These are phyloP conservation scores for Pascua sp. DNA, from an alignment of 1,284 basidiomycete species.

Conservation along the genomic window DNA sequence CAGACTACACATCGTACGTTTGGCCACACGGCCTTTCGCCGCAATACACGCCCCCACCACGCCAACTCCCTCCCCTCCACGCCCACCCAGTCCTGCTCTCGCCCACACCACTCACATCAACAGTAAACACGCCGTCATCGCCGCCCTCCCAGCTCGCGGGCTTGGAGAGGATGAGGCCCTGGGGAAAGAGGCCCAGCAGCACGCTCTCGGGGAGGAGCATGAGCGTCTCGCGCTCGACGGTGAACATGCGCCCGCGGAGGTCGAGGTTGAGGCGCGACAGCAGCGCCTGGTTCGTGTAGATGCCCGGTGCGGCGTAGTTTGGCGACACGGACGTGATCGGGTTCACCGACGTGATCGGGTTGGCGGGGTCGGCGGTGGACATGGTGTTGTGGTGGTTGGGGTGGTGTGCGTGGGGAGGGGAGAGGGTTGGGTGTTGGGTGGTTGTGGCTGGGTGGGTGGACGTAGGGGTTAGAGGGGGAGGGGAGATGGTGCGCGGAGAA, in stretches of 20 bases:
- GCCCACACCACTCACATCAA: slow-evolving; percentile 68
- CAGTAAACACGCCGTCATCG: slow-evolving; percentile 89
- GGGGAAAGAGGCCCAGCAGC: slow-evolving; percentile 92
- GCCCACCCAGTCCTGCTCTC: neutral
- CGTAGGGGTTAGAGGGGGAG: neutral
- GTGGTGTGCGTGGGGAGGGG: too few species aligned
- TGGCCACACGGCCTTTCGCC: too few species aligned
- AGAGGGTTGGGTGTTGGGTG: neutral
- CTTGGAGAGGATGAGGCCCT: slow-evolving; percentile 88
- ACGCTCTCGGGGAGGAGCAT: slow-evolving; percentile 99
- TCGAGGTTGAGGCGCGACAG: slow-evolving; percentile 85
- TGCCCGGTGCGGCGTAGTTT: slow-evolving; percentile 28
- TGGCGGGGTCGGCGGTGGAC: slow-evolving; percentile 35
- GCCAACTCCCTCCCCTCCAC: neutral
- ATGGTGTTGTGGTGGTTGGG: slow-evolving; percentile 13
- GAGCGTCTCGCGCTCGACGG: slow-evolving; percentile 94
- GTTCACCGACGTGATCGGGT: slow-evolving; percentile 49
- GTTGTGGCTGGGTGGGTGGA: too few species aligned
- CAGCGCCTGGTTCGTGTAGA: slow-evolving; percentile 55
- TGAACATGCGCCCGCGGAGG: slow-evolving; percentile 83
- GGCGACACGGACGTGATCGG: slow-evolving; percentile 77
- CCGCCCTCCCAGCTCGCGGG: slow-evolving; percentile 70
- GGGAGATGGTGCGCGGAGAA: too few species aligned
- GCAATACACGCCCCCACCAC: too few species aligned
- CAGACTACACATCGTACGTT: too few species aligned